Conservation (phyloP, 2,329 filamentous ascomycete species). For the Paradendryphiella salina region DNA sequence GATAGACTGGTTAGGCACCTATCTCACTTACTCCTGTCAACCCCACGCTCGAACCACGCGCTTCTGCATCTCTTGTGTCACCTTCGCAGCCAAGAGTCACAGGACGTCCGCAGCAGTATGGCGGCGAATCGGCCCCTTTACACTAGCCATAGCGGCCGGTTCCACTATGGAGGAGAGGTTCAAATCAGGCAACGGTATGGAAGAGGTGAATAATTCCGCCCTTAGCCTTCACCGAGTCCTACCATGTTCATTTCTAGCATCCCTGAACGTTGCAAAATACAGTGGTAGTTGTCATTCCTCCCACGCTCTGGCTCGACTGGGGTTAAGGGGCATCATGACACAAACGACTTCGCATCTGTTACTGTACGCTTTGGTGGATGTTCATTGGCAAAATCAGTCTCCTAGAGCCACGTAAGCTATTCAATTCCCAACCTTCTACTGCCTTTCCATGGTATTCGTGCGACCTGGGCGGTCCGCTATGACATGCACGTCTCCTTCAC, state of each 20-base stretch:
- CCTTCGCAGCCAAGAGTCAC: slow-evolving; percentile 22
- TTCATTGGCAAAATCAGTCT: slow-evolving; percentile 27
- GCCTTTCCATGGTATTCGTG: not conserved
- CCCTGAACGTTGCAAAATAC: slow-evolving; percentile 28
- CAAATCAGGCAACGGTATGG: slow-evolving; percentile 36
- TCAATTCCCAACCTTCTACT: slow-evolving; percentile 1
- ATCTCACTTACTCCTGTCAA: slow-evolving; percentile 3
- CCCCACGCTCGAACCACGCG: slow-evolving; percentile 7
- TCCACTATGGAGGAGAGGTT: slow-evolving; percentile 27
- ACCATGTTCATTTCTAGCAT: slow-evolving; percentile 12
- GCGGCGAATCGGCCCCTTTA: slow-evolving; percentile 26
- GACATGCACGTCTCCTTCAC: slow-evolving; percentile 24
- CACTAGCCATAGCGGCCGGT: slow-evolving; percentile 11
- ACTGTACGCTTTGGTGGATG: slow-evolving; percentile 8
- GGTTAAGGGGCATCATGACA: slow-evolving; percentile 4
- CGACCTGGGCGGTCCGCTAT: slow-evolving; percentile 14
- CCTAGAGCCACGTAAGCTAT: slow-evolving; percentile 5
- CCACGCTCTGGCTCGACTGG: slow-evolving; percentile 13
- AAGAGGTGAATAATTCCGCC: slow-evolving; percentile 6
- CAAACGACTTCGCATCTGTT: slow-evolving; percentile 12
- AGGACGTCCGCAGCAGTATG: slow-evolving; percentile 13
- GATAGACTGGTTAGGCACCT: slow-evolving; percentile 12
- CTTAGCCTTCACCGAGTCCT: slow-evolving; percentile 9
- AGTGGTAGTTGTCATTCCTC: slow-evolving; percentile 23
- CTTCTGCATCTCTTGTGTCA: slow-evolving; percentile 1